Base-by-base conservation (phyloP, 2,329 filamentous ascomycete genomes). In the Phialemonium atrogriseum region DNA sequence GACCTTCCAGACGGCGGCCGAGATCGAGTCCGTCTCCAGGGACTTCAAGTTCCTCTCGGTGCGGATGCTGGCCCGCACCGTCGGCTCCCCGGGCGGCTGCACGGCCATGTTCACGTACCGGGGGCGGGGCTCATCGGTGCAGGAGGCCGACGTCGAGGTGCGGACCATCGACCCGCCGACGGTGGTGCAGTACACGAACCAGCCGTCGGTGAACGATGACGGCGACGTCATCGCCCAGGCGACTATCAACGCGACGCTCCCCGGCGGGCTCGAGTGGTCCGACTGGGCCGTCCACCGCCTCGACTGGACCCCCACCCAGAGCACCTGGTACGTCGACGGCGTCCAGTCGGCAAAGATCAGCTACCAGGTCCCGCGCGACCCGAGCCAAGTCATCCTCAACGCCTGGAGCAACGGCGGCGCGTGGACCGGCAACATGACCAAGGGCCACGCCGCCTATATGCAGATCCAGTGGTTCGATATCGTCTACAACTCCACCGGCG, bases 401-500 rank as follows among this genome's bases (percentile, higher is more conserved):
- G 62, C 71, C 28, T 79, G 74, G 73, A 69, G 70, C 34, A 66
- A 78, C 38, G 73, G 73, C 13, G 72, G 73, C 5, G 54, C 55
- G 28, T 79, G 73, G 73, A 67, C 65, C 26, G 73, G 73, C 9
- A 67, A 71, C 32, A 77, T 80, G 75, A 62, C 49, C 5, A 46
- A 61, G 5, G 56, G 59, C 4, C 58, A 54, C 9, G 58, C 60
- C 26, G 73, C 73, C 0, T 66, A 62, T 38, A 56, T 79, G 44
- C 69, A 79, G 45, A 62, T 80, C 12, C 68, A 75, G 54, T 79
- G 73, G 73, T 66, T 78, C 26, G 71, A 79, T 45, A 60, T 79
- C 52, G 60, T 73, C 14, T 78, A 69, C 45, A 71, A 72, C 40
- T 49, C 45, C 10, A 66, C 56, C 2, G 43, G 40, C 14, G 10